These are phyloP conservation scores for Vaccinium macrocarpon DNA, from an alignment of 148 eudicot genomes.

Conservation along the genomic window DNA sequence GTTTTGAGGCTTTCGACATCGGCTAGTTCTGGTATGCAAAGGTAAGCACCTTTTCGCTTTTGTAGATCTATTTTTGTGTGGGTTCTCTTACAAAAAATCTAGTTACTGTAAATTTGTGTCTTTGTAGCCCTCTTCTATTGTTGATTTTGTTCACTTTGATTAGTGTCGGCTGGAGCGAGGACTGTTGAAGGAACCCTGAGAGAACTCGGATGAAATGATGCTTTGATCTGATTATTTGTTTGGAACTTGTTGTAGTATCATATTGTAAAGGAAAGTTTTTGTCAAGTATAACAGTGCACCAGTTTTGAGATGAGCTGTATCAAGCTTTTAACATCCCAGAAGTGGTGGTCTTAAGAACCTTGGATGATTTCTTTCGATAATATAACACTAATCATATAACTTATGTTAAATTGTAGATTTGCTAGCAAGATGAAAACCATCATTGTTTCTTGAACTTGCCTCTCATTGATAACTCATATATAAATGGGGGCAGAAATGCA, in stretches of 20 bases:
- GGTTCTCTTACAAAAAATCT: no score
- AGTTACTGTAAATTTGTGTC: no score
- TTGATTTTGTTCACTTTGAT: no score
- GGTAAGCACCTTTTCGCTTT: no score
- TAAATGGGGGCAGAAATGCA: background rate
- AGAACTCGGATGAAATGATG: background rate
- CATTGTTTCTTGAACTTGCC: background rate
- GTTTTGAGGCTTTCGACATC: no score
- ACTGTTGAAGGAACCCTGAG: no score
- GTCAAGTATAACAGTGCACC: background rate
- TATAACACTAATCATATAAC: background rate
- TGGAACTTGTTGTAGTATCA: background rate
- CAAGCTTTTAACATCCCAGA: background rate
- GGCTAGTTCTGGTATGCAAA: no score
- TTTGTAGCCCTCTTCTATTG: no score
- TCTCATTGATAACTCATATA: background rate
- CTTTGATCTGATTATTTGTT: background rate
- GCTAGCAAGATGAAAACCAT: background rate
- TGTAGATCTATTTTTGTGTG: no score
- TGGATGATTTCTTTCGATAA: background rate
- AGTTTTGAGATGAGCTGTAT: slow-evolving; percentile 1
- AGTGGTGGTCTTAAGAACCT: background rate
- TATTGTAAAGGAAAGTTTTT: slow-evolving; percentile 3
- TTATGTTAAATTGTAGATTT: background rate
- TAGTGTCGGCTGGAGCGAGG: no score